Evolutionary conservation across 202 grass and related monocot species (phyloP), one percentile per base, ranked within the genome.

Genomic region (Zizania palustris): DNA sequence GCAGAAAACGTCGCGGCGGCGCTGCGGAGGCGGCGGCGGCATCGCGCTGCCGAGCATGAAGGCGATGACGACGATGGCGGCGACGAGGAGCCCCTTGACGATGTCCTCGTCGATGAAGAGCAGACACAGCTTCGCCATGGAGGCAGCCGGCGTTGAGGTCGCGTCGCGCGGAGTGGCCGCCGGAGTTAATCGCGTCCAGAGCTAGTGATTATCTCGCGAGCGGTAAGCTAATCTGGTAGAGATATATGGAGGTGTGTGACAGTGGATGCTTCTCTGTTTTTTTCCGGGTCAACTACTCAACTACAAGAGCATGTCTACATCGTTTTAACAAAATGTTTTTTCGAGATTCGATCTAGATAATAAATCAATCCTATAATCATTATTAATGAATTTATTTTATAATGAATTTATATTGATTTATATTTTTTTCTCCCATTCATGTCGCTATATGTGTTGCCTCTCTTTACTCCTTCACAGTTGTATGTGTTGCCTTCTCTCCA

Each of bases 111-210:
- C 76, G 54, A 84, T 56, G 22, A 9, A 15, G 38, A 88, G 9
- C 49, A 88, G 58, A 71, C 86, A 88, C 9, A 71, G 0, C 76
- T 88, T 75, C 76, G 75, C 86, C 86, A 84, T 84, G 56, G 9
- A 34, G 10, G 41, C 50, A 3, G 14, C 18, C 40, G 28, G 28
- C 28, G 28, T 28, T 28, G 28, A 0, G 28, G 28, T 28, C 28
- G 28, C 28, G 28, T 28, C 28, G 28, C 28, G 2, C 28, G 28
- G 28, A 28, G 28, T 28, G 28, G 28, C 28, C 28, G 28, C 28
- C 28, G 28, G 28, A 28, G 28, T 28, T 28, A 28, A 28, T 28
- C 28, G 28, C 0, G 28, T 28, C 28, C 28, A 28, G 28, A 28
- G 28, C 28, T 28, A 9, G 48, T 49, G 46, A 49, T 53, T 18